Conservation (phyloP, 2,329 filamentous ascomycete genomes). For the Metarhizium album region DNA sequence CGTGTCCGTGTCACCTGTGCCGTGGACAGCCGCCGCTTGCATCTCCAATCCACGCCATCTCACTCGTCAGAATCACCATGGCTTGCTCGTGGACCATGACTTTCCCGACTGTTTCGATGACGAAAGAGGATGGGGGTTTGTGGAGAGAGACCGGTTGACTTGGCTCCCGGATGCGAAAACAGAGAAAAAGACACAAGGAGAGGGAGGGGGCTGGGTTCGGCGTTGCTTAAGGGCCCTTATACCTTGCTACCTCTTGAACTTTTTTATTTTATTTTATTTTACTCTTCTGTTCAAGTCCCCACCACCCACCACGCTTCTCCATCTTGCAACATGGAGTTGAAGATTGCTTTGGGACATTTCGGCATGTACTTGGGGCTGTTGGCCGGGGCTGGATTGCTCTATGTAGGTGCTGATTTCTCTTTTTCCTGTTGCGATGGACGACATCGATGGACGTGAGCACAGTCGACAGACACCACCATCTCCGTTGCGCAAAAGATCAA, state of each 20-base stretch:
- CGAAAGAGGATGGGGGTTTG: background rate
- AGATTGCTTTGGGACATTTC: constrained; percentile 23
- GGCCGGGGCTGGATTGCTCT: constrained; percentile 24
- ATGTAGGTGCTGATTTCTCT: constrained; percentile 24
- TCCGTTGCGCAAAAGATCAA: background rate
- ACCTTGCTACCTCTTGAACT: background rate
- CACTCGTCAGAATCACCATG: constrained; percentile 2
- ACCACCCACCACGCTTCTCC: background rate
- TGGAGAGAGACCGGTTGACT: background rate
- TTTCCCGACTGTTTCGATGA: no score
- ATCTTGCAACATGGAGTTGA: constrained; percentile 15
- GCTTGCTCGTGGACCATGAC: background rate
- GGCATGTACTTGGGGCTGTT: constrained; percentile 29
- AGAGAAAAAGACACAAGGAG: no score
- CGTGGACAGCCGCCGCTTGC: constrained; percentile 11
- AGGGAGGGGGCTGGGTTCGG: no score
- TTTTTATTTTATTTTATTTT: background rate
- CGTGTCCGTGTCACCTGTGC: constrained; percentile 1
- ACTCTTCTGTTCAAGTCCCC: background rate
- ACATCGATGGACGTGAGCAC: background rate
- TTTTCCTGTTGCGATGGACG: background rate
- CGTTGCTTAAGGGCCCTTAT: no score
- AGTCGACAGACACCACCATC: no score
- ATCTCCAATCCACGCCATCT: constrained; percentile 6
- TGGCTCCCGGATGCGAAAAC: no score